A percentile compares a stretch with the other conserved stretches of the same genome.
Conservation (phyloP, 1,284 basidiomycete genomes). For the Fistulinella staudtii region DNA sequence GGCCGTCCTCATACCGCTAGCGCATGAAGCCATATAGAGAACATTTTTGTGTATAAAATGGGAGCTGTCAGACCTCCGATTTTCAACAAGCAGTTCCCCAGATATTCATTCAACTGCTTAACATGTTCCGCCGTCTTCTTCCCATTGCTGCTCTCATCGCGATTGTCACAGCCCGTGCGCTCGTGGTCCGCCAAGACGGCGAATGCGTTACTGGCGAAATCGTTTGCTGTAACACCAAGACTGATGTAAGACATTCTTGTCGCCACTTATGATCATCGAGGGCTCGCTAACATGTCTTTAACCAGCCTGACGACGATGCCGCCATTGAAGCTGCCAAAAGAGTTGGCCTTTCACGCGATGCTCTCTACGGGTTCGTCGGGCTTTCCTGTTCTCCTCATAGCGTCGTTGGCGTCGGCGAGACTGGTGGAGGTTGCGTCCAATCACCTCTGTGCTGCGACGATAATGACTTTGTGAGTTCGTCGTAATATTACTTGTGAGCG, state of each 20-base stretch:
- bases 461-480: neutral
- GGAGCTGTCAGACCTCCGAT: neutral
- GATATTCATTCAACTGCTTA: neutral
- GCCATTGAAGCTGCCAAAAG: neutral
- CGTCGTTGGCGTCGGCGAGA: neutral
- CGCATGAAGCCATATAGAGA: neutral
- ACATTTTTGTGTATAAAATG: constrained; percentile 2
- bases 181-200: neutral
- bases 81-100: neutral
- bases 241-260: neutral
- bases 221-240: neutral
- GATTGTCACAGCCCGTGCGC: neutral
- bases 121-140: constrained; percentile 8
- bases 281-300: neutral
- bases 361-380: neutral
- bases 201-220: neutral
- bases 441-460: neutral
- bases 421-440: neutral
- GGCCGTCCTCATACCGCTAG: no score
- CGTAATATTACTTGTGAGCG: no score
- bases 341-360: neutral
- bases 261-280: neutral
- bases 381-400: neutral
- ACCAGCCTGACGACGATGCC: neutral
- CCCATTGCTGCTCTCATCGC: constrained; percentile 1